Evolutionary conservation across 228 moss, liverwort and hornwort species (phyloP).

Genomic region (Sphagnum magellanicum): DNA sequence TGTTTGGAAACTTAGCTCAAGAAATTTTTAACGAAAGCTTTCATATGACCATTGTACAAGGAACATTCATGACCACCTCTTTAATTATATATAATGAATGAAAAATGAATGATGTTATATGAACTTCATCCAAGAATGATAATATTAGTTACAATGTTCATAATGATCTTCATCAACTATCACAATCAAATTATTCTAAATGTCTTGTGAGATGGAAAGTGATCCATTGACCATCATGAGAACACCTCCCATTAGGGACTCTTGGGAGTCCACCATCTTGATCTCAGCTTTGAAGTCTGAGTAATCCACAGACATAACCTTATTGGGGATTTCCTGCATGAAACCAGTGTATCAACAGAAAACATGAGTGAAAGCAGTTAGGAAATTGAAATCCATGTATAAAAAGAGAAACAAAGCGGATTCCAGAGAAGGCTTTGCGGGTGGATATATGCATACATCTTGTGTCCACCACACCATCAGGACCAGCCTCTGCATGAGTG

Average conservation of each 20-base stretch:
- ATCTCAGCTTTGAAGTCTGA: slow-evolving; percentile 85
- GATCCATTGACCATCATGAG: slow-evolving; percentile 83
- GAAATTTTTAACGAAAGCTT: too few species aligned
- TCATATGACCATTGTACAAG: too few species aligned
- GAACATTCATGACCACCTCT: too few species aligned
- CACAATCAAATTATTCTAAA: too few species aligned
- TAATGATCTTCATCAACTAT: too few species aligned
- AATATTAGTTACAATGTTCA: too few species aligned
- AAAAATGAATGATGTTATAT: too few species aligned
- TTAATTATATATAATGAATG: too few species aligned
- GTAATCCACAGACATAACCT: slow-evolving; percentile 81
- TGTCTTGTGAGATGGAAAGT: slow-evolving; percentile 8
- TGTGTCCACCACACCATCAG: slow-evolving; percentile 77
- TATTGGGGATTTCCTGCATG: slow-evolving; percentile 63
- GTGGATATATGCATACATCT: slow-evolving; percentile 23
- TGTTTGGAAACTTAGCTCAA: too few species aligned
- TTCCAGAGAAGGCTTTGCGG: not conserved
- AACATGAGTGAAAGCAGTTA: not conserved
- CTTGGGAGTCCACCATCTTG: slow-evolving; percentile 86
- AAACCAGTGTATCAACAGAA: not conserved
- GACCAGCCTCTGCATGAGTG: slow-evolving; percentile 88
- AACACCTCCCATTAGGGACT: slow-evolving; percentile 75
- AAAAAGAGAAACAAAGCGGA: not conserved
- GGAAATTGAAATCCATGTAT: not conserved
- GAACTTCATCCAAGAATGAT: too few species aligned